phyloP scores from a whole-genome alignment of 345 rosid genomes.

The Jatropha curcas region DNA sequence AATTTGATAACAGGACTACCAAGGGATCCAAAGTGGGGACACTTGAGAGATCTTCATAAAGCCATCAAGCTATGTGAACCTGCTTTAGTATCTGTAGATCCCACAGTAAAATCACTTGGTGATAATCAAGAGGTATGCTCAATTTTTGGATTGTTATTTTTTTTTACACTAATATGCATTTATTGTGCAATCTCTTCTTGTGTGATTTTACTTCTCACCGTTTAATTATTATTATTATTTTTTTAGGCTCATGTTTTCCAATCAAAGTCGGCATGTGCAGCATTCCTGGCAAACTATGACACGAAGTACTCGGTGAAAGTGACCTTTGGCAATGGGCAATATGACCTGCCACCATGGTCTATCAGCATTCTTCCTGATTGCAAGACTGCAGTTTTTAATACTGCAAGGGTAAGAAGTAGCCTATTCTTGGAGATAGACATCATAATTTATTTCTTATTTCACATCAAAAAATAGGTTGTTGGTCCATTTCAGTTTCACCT shows the following conservation, averaged over 20 bases:
- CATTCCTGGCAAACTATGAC: constrained; percentile 52
- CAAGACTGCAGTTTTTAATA: constrained; percentile 41
- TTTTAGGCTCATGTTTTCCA: constrained; percentile 46
- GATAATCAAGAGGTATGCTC: constrained; percentile 36
- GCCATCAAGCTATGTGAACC: constrained; percentile 47
- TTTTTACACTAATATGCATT: background rate
- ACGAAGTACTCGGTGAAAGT: constrained; percentile 34
- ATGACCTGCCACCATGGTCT: constrained; percentile 53
- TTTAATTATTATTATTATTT: too few relatives aligned
- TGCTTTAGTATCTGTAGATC: constrained; percentile 51
- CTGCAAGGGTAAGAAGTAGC: constrained; percentile 36
- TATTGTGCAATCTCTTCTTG: background rate
- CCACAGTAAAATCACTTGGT: constrained; percentile 39
- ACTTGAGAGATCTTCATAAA: constrained; percentile 45
- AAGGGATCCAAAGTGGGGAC: constrained; percentile 51
- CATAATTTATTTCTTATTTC: background rate
- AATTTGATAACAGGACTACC: constrained; percentile 32
- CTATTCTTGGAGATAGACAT: background rate
- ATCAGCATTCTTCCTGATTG: constrained; percentile 51
- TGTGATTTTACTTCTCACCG: background rate
- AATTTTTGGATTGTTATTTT: background rate
- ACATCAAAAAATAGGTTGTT: background rate
- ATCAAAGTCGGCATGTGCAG: constrained; percentile 32
- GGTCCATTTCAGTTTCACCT: constrained; percentile 6
- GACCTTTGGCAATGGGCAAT: constrained; percentile 33